Percentiles rank a stretch among this genome's conserved stretches.
phyloP scores from a whole-genome alignment of 306 rosid genomes.

The Malus orientalis region DNA sequence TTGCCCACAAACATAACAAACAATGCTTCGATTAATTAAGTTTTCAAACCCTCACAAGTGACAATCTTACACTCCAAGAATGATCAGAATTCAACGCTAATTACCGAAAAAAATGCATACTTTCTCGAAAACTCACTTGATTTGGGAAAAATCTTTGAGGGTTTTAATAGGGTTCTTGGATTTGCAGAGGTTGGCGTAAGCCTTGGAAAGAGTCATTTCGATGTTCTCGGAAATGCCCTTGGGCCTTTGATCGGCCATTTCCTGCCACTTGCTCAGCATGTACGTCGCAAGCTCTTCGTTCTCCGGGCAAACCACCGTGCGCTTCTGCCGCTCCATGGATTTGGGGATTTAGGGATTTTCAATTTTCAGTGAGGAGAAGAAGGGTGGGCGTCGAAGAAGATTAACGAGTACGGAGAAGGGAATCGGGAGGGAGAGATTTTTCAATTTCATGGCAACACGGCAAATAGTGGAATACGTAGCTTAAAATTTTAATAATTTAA shows the following conservation, averaged over 20 bases:
- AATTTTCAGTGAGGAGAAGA: neutral
- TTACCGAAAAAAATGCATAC: neutral
- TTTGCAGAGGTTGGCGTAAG: constrained; percentile 61
- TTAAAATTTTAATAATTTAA: too few species aligned
- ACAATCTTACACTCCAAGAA: neutral
- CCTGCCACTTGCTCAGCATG: constrained; percentile 61
- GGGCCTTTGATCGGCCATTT: constrained; percentile 48
- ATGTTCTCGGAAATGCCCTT: constrained; percentile 65
- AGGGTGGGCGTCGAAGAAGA: too few species aligned
- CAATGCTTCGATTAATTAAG: neutral
- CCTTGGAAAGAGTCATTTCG: constrained; percentile 66
- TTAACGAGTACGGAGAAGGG: too few species aligned
- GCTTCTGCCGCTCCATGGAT: constrained; percentile 42
- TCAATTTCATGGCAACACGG: too few species aligned
- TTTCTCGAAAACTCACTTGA: constrained; percentile 44
- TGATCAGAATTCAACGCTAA: neutral
- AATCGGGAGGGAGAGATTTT: too few species aligned
- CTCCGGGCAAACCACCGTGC: constrained; percentile 45
- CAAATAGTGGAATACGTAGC: too few species aligned
- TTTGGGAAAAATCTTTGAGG: constrained; percentile 60
- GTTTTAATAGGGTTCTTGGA: constrained; percentile 55
- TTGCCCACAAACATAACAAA: neutral
- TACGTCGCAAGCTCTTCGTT: constrained; percentile 53
- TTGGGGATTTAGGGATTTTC: neutral
- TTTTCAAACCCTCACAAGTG: neutral